Conservation (phyloP, 805 yeast species). For the Wickerhamiella dianesei region DNA sequence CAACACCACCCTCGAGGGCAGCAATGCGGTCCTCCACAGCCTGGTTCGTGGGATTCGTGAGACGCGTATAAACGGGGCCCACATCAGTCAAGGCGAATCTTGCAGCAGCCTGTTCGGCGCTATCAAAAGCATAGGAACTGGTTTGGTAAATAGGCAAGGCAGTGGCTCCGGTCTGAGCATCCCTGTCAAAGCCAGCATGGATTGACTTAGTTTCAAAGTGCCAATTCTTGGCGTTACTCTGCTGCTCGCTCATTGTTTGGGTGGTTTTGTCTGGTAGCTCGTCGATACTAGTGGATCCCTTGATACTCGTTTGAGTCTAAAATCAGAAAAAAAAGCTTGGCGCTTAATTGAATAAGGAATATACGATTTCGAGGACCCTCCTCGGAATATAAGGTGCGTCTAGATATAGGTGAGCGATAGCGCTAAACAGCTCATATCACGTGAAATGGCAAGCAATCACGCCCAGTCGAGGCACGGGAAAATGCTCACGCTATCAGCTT, state of each 20-base stretch:
- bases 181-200: conserved; percentile 83
- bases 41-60: conserved; percentile 86
- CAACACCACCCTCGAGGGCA: conserved; percentile 84
- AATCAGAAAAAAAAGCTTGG: too few species aligned
- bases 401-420: background rate
- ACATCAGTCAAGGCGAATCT: conserved; percentile 71
- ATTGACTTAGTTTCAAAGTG: conserved; percentile 66
- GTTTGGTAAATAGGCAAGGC: conserved; percentile 93
- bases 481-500: background rate
- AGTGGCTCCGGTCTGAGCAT: conserved; percentile 53
- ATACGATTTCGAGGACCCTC: too few species aligned
- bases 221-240: conserved; percentile 9
- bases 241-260: background rate
- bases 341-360: too few species aligned
- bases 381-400: too few species aligned
- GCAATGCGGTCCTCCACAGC: conserved; percentile 87
- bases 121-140: conserved; percentile 74
- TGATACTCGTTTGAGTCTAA: too few species aligned
- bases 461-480: too few species aligned
- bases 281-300: too few species aligned
- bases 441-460: background rate
- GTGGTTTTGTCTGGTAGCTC: too few species aligned
- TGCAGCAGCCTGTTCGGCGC: conserved; percentile 86
- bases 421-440: background rate
- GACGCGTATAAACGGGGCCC: conserved; percentile 79